Conservation (phyloP, 2,329 filamentous ascomycete genomes). For the Colletotrichum karsti region DNA sequence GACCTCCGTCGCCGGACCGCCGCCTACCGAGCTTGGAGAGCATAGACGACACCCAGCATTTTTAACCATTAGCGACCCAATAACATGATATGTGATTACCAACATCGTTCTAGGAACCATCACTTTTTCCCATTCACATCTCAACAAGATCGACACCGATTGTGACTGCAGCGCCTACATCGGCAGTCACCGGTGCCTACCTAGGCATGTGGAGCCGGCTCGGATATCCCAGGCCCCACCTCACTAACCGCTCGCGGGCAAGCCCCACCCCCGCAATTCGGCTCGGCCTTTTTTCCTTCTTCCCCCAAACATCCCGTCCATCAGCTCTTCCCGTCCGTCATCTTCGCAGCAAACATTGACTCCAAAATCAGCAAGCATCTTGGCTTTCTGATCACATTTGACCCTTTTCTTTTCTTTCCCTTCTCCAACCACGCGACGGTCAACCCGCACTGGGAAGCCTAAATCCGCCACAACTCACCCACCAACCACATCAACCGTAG, state of each 20-base stretch:
- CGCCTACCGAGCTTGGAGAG: neutral
- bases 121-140: neutral
- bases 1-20: slow-evolving; percentile 9
- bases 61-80: neutral
- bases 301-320: neutral
- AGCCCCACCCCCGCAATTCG: slow-evolving; percentile 27
- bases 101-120: neutral
- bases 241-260: too few relatives aligned
- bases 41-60: neutral
- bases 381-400: neutral
- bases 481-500: neutral
- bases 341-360: neutral
- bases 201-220: neutral
- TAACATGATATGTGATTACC: neutral
- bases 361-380: neutral
- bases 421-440: neutral
- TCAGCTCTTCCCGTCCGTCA: too few relatives aligned
- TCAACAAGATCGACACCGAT: neutral
- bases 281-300: slow-evolving; percentile 16
- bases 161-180: too few relatives aligned
- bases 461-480: neutral
- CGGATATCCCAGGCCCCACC: neutral
- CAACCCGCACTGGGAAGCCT: neutral
- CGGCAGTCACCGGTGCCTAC: neutral
- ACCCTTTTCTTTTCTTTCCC: neutral